Conservation (phyloP, 306 rosid species). For the Rosa multiflora region DNA sequence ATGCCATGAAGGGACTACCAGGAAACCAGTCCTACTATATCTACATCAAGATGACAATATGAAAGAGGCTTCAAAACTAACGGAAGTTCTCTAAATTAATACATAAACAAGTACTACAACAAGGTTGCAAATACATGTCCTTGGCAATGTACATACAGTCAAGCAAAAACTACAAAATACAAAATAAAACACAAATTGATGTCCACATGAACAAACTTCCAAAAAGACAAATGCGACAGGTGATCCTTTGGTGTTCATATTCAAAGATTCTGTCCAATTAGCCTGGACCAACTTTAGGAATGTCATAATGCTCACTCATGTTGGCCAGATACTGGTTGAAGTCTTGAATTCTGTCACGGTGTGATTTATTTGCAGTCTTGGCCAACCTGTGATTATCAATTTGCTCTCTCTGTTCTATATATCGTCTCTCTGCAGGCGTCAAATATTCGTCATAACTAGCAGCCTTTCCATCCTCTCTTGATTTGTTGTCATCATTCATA, state of each 20-base stretch:
- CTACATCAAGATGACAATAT: neutral
- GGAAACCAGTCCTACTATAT: neutral
- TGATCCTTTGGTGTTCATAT: constrained; percentile 12
- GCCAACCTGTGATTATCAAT: constrained; percentile 79
- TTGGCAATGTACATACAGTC: neutral
- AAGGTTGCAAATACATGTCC: constrained; percentile 7
- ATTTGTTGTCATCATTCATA: constrained; percentile 37
- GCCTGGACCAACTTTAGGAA: constrained; percentile 97
- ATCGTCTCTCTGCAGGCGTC: constrained; percentile 87
- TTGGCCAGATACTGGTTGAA: constrained; percentile 95
- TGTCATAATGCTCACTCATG: constrained; percentile 99
- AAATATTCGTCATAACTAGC: constrained; percentile 68
- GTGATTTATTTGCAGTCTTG: constrained; percentile 81
- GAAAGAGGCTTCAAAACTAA: neutral
- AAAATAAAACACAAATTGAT: neutral
- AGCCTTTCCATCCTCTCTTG: constrained; percentile 50
- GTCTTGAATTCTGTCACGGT: constrained; percentile 94
- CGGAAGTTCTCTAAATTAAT: neutral
- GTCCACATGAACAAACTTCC: neutral
- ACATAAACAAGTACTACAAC: neutral
- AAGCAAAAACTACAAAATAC: neutral
- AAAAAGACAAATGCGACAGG: constrained; percentile 13
- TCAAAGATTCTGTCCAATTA: constrained; percentile 24
- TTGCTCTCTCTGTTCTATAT: constrained; percentile 86
- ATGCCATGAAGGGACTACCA: neutral